phyloP scores from a whole-genome alignment of 331 rosid genomes.

The Acacia concinna region DNA sequence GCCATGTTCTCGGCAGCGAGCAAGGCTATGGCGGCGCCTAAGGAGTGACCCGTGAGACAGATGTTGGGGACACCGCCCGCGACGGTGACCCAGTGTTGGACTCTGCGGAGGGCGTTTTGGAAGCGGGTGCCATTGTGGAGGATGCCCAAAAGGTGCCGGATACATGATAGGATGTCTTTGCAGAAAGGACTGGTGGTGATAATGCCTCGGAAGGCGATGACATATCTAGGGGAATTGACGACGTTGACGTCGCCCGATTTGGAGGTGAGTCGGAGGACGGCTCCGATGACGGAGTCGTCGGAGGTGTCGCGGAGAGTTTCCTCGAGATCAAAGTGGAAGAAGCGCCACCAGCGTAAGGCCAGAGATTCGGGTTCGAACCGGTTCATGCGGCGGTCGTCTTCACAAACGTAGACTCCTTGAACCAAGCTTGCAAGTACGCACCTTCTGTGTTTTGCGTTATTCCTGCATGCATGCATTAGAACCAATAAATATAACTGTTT shows the following conservation, averaged over 20 bases:
- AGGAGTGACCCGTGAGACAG: slow-evolving; percentile 45
- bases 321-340: slow-evolving; percentile 28
- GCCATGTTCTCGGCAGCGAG: slow-evolving; percentile 34
- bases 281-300: slow-evolving; percentile 28
- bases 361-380: slow-evolving; percentile 2
- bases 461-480: slow-evolving; percentile 17
- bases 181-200: not conserved
- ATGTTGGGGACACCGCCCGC: slow-evolving; percentile 1
- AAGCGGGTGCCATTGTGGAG: slow-evolving; percentile 25
- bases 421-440: slow-evolving; percentile 33
- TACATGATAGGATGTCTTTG: slow-evolving; percentile 23
- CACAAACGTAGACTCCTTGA: slow-evolving; percentile 27
- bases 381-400: not conserved
- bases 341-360: slow-evolving; percentile 34
- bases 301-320: not conserved
- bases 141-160: slow-evolving; percentile 15
- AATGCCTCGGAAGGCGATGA: slow-evolving; percentile 39
- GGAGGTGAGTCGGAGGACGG: slow-evolving; percentile 17
- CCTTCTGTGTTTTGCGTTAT: slow-evolving; percentile 21
- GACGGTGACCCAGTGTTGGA: not conserved
- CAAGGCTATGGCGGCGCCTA: slow-evolving; percentile 38
- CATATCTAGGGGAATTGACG: slow-evolving; percentile 21
- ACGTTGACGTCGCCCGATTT: not conserved
- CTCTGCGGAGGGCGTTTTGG: not conserved
- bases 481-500: not conserved